Evolutionary conservation across 78 protist genomes (phyloP).

Genomic region (Tieghemostelium lacteum): DNA sequence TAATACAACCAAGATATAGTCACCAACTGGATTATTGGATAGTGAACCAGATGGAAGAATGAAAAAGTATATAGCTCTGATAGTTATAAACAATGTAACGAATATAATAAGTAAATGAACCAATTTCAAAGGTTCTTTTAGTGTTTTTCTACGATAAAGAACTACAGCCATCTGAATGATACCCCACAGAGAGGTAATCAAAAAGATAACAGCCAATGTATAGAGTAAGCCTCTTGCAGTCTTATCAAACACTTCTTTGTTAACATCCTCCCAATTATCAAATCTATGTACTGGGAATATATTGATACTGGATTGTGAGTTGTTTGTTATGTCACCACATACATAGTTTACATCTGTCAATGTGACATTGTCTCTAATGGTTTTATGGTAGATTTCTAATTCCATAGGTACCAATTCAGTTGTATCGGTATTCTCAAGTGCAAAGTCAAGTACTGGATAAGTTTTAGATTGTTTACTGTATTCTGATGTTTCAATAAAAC

Average conservation of each 20-base stretch:
- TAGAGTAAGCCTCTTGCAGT: slow-evolving; percentile 21
- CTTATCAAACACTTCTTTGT: slow-evolving; percentile 9
- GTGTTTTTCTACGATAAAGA: background rate
- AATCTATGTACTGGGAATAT: slow-evolving; percentile 21
- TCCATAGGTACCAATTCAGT: background rate
- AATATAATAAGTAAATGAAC: slow-evolving; percentile 21
- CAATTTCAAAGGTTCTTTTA: slow-evolving; percentile 8
- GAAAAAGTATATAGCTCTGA: slow-evolving; percentile 30
- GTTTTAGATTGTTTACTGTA: background rate
- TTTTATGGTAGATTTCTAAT: background rate
- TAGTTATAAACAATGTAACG: slow-evolving; percentile 5
- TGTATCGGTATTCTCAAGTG: background rate
- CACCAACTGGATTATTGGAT: slow-evolving; percentile 7
- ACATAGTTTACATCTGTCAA: background rate
- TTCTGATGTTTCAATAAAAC: background rate
- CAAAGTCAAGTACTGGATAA: background rate
- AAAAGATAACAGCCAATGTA: slow-evolving; percentile 14
- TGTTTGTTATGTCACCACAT: background rate
- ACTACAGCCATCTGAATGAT: slow-evolving; percentile 16
- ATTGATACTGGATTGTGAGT: background rate
- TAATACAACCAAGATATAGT: slow-evolving; percentile 43
- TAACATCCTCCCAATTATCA: background rate
- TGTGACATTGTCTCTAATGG: background rate
- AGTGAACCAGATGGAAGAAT: slow-evolving; percentile 31
- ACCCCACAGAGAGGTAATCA: slow-evolving; percentile 20